Evolutionary conservation across 768 basidiomycete species (phyloP), one percentile per base, ranked within the genome.

Genomic region (Auriscalpium vulgare): DNA sequence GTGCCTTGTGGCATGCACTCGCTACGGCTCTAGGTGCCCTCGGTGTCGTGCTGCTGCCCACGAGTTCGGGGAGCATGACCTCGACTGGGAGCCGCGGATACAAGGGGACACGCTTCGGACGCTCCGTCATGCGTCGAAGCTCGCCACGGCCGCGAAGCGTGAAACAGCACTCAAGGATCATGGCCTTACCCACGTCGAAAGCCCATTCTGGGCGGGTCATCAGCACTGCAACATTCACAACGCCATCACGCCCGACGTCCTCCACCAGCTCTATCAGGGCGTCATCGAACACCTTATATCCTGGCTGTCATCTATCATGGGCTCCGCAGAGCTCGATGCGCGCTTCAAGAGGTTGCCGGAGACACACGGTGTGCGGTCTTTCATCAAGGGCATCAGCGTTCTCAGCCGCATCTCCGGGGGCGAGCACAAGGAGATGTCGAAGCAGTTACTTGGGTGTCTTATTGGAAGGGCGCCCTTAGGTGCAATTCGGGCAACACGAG

Each of bases 251-350:
- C 61, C 63, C 1, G 64, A 66, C 37, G 51, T 63, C 38, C 59
- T 65, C 2, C 64, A 66, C 47, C 62, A 65, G 45, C 49, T 65
- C 0, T 48, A 53, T n/a, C 57, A 65, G 19, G 62, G 62, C 3
- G 37, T 63, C 1, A 17, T 62, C 35, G 54, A 54, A 34, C 62
- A 62, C 38, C 21, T 62, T 1, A 29, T 59, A 5, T 4, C 10
- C 2, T 64, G 63, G 63, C 14, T 47, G 0, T n/a, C 29, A 11
- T 6, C 23, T 0, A 19, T 57, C 17, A 9, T 47, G 4, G 45
- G 53, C 8, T 1, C 8, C 4, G 14, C 50, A 1, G 50, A 51
- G 14, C 48, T 58, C 10, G 46, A 58, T 11, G 37, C 23, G 1
- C 49, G 44, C 0, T 54, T 54, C 48, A 37, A 52, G 16, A n/a